phyloP scores from a whole-genome alignment of 148 eudicot species.

The Amaranthus palmeri region DNA sequence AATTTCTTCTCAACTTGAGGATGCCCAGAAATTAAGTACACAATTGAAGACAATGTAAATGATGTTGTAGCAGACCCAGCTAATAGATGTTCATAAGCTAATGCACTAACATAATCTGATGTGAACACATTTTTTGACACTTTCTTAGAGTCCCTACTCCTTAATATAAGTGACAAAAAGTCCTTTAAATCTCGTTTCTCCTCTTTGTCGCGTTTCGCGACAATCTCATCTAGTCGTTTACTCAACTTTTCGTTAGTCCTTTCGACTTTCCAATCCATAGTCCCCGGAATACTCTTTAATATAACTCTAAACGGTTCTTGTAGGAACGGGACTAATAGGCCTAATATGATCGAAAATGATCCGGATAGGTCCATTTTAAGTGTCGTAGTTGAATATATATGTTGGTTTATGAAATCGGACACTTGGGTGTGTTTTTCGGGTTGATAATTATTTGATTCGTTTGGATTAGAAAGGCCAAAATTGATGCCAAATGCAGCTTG shows the following conservation, averaged over 20 bases:
- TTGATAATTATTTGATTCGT: slow-evolving; percentile 21
- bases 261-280: slow-evolving; percentile 79
- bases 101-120: slow-evolving; percentile 68
- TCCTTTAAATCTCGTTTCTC: slow-evolving; percentile 49
- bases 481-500: slow-evolving; percentile 85
- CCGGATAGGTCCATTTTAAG: slow-evolving; percentile 95
- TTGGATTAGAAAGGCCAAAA: slow-evolving; percentile 66
- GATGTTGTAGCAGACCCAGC: slow-evolving; percentile 93
- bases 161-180: slow-evolving; percentile 70
- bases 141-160: slow-evolving; percentile 52
- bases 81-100: slow-evolving; percentile 73
- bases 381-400: slow-evolving; percentile 75
- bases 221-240: slow-evolving; percentile 55
- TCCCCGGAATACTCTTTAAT: slow-evolving; percentile 68
- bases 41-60: slow-evolving; percentile 67
- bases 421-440: slow-evolving; percentile 27
- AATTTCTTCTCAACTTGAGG: slow-evolving; percentile 73
- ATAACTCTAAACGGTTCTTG: slow-evolving; percentile 76
- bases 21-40: slow-evolving; percentile 71
- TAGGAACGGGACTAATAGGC: slow-evolving; percentile 66
- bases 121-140: slow-evolving; percentile 49
- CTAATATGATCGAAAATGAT: slow-evolving; percentile 72
- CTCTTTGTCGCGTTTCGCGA: slow-evolving; percentile 39
- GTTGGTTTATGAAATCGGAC: slow-evolving; percentile 66
- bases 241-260: slow-evolving; percentile 47